A percentile compares a stretch with the other conserved stretches of the same genome.
Evolutionary conservation across 1,284 basidiomycete genomes (phyloP).

Genomic region (Fomitopsis schrenkii): DNA sequence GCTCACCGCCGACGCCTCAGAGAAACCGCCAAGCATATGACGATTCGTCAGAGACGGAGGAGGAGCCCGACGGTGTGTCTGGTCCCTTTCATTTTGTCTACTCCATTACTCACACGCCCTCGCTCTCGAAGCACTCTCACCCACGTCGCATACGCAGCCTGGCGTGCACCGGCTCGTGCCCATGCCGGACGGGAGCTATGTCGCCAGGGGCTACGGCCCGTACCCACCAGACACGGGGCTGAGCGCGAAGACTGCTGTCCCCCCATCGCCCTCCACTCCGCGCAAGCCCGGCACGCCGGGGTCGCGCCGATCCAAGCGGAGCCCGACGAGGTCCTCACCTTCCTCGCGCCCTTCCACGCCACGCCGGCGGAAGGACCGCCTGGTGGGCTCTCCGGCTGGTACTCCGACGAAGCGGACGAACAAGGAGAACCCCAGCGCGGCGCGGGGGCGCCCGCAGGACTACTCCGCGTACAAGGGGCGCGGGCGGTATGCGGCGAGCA

Average conservation of each 20-base stretch:
- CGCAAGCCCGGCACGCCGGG: background rate
- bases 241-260: background rate
- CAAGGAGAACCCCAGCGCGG: conserved; percentile 8
- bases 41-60: conserved; percentile 21
- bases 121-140: background rate
- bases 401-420: background rate
- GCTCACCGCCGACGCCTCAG: background rate
- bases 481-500: conserved; percentile 16
- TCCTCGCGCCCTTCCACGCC: background rate
- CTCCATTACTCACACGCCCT: background rate
- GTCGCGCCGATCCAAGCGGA: background rate
- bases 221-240: background rate
- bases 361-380: background rate
- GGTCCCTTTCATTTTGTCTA: too few species aligned
- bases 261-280: background rate
- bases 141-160: background rate
- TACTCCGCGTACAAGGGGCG: conserved; percentile 23
- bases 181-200: background rate
- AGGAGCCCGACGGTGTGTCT: conserved; percentile 17
- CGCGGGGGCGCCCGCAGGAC: conserved; percentile 8
- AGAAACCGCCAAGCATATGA: conserved; percentile 1
- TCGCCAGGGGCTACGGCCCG: background rate
- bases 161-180: background rate
- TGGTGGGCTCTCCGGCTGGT: background rate
- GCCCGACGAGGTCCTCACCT: background rate